phyloP scores from a whole-genome alignment of 352 stramenopile genomes.

The Phytophthora gonapodyides region DNA sequence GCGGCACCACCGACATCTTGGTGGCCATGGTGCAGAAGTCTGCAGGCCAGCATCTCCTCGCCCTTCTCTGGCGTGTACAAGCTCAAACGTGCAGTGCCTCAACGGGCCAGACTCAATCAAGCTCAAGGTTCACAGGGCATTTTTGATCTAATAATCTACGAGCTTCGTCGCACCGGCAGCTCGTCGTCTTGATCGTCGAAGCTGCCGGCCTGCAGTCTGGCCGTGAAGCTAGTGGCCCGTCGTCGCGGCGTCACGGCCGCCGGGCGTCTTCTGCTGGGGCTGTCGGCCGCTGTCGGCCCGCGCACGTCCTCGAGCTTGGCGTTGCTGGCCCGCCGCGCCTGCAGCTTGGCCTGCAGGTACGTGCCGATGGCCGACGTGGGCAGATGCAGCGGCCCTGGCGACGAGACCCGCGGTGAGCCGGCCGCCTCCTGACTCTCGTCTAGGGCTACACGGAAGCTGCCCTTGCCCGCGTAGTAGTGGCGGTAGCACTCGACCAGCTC shows the following conservation, averaged over 20 bases:
- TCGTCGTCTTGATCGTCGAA: constrained; percentile 23
- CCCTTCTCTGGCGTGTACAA: constrained; percentile 40
- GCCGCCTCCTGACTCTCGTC: constrained; percentile 24
- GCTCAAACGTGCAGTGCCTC: constrained; percentile 13
- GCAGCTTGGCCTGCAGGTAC: constrained; percentile 57
- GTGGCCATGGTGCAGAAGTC: constrained; percentile 26
- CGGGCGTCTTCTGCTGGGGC: constrained; percentile 17
- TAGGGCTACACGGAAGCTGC: constrained; percentile 45
- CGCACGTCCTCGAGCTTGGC: constrained; percentile 61
- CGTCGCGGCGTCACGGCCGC: constrained; percentile 28
- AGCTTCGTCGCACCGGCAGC: constrained; percentile 21
- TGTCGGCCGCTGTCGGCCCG: constrained; percentile 34
- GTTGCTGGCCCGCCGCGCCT: constrained; percentile 38
- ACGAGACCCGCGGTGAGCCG: constrained; percentile 23
- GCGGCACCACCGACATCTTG: constrained; percentile 31
- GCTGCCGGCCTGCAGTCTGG: constrained; percentile 26
- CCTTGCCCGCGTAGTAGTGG: constrained; percentile 59
- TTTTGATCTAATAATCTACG: constrained; percentile 17
- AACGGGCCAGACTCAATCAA: constrained; percentile 11
- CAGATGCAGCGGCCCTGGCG: constrained; percentile 45
- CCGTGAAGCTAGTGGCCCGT: constrained; percentile 29
- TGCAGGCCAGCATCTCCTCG: constrained; percentile 17
- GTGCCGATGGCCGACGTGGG: constrained; percentile 59
- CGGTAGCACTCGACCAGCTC: constrained; percentile 71
- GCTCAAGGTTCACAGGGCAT: constrained; percentile 15